Base-by-base conservation (phyloP, 192 early-diverging fungal species). In the Coemansia erecta region DNA sequence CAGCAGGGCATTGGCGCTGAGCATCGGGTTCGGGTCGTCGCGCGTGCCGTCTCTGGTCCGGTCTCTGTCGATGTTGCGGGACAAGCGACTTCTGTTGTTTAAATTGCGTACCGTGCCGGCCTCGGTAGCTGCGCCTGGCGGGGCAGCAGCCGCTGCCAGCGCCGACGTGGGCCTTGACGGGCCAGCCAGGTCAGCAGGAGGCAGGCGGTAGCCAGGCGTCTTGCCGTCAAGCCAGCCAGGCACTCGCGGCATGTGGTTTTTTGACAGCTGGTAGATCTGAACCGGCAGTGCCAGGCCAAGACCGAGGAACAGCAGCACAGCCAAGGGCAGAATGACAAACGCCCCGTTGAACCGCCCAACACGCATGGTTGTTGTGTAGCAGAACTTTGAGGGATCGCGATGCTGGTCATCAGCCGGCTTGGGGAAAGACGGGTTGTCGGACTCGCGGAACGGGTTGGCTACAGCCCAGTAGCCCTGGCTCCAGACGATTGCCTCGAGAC, bases 321-420 rank as follows among this genome's bases (percentile, higher is more conserved):
- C 81, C 41, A 80, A 46, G 42, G 77, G 69, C 31, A 82, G 19
- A 17, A 82, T 49, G 15, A 80, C 56, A 47, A 55, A 82, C 1
- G 73, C 67, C 5, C 53, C 65, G 48, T 80, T 82, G 40, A 80
- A 74, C n/a, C n/a, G 12, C 23, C 61, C 66, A 4, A 44, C 39
- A 53, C 54, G 56, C 71, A 73, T 79, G 23, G 77, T 80, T 5
- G 81, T 80, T 8, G 73, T 81, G 48, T 82, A 82, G 61, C 81
- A 82, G 53, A 82, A 82, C 22, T 49, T 52, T 13, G 1, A 6
- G 0, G 72, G 62, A 21, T 59, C 61, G 45, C 76, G 71, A 19
- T 54, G 48, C 26, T 44, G 3, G 12, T 53, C 63, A 17, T 60
- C 65, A 4, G 49, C 48, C 0, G 64, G 24, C 6, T 40, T 8